A percentile compares a stretch with the other conserved stretches of the same genome.
These are phyloP conservation scores for Umbelopsis sp. DNA, from an alignment of 371 early-diverging fungal species.

Conservation along the genomic window DNA sequence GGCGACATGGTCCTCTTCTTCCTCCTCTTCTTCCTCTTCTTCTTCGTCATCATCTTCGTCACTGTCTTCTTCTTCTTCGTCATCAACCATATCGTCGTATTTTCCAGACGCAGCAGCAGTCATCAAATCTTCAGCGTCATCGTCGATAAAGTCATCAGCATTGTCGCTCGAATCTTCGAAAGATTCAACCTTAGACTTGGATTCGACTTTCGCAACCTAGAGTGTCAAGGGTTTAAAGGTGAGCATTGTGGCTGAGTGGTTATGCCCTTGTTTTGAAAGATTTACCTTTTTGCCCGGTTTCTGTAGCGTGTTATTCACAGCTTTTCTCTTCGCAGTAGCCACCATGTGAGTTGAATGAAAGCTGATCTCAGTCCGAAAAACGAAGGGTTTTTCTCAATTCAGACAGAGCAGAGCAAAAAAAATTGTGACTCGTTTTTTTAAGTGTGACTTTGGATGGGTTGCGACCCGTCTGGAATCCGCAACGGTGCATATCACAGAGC, in stretches of 20 bases:
- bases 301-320: not conserved
- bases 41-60: slow-evolving; percentile 43
- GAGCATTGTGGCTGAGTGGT: not conserved
- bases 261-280: too few relatives aligned
- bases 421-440: slow-evolving; percentile 3
- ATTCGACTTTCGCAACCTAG: slow-evolving; percentile 7
- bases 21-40: slow-evolving; percentile 50
- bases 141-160: slow-evolving; percentile 25
- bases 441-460: not conserved
- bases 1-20: slow-evolving; percentile 45
- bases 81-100: slow-evolving; percentile 20
- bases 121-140: slow-evolving; percentile 34
- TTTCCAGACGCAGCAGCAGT: slow-evolving; percentile 23
- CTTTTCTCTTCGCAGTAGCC: slow-evolving; percentile 15
- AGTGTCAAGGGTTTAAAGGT: not conserved
- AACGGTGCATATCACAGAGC: not conserved
- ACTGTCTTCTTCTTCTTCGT: slow-evolving; percentile 41
- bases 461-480: not conserved
- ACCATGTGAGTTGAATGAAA: slow-evolving; percentile 10
- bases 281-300: not conserved
- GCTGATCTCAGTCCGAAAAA: not conserved
- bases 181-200: not conserved
- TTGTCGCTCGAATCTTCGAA: slow-evolving; percentile 15
- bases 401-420: not conserved
- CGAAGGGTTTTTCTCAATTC: slow-evolving; percentile 5